A percentile compares a stretch with the other conserved stretches of the same genome.
Conservation (phyloP, 108 stramenopile species). For the Skeletonema costatum region DNA sequence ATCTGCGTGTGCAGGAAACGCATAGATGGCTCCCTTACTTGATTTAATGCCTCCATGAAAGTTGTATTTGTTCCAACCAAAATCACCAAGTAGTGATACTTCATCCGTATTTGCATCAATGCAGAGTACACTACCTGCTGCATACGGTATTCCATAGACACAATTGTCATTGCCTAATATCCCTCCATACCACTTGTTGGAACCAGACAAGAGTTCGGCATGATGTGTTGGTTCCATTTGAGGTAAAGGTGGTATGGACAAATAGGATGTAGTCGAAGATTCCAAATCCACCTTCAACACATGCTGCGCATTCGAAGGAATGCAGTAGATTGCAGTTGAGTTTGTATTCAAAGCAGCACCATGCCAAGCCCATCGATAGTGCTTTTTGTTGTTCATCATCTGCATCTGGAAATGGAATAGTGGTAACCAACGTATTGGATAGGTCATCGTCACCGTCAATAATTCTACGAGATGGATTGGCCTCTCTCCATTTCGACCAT, state of each 20-base stretch:
- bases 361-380: slow-evolving; percentile 83
- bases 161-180: slow-evolving; percentile 76
- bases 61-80: slow-evolving; percentile 65
- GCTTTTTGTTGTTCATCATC: not conserved
- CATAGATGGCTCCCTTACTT: slow-evolving; percentile 58
- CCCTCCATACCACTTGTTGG: slow-evolving; percentile 89
- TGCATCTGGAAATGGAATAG: slow-evolving; percentile 15
- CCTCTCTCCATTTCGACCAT: slow-evolving; percentile 17
- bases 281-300: slow-evolving; percentile 78
- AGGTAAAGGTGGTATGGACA: slow-evolving; percentile 45
- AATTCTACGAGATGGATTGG: slow-evolving; percentile 6
- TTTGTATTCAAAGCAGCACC: slow-evolving; percentile 79
- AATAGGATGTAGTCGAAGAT: slow-evolving; percentile 64
- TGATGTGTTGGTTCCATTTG: slow-evolving; percentile 21
- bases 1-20: slow-evolving; percentile 74
- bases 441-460: slow-evolving; percentile 5
- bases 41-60: slow-evolving; percentile 86
- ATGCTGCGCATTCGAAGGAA: slow-evolving; percentile 77
- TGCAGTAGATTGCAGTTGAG: slow-evolving; percentile 80
- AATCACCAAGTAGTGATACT: slow-evolving; percentile 68
- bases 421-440: not conserved
- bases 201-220: slow-evolving; percentile 46
- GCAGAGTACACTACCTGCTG: slow-evolving; percentile 57
- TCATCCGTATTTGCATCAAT: slow-evolving; percentile 70
- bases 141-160: slow-evolving; percentile 83